phyloP scores from a whole-genome alignment of 2,329 filamentous ascomycete species.

The Aspergillus persii region DNA sequence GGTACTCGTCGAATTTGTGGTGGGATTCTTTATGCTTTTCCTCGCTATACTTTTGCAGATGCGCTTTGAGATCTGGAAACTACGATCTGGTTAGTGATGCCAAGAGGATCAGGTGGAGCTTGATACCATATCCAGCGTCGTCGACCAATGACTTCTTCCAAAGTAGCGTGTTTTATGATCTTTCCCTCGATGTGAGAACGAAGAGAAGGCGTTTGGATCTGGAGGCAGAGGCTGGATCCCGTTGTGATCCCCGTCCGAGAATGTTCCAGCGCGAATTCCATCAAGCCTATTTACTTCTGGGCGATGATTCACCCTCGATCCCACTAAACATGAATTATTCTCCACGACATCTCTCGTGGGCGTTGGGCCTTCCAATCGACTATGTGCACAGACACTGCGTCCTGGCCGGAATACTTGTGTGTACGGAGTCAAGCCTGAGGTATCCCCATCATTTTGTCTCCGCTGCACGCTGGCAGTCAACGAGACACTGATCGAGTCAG shows the following conservation, averaged over 20 bases:
- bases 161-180: conserved; percentile 1
- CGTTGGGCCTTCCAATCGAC: background rate
- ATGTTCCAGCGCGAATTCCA: background rate
- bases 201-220: background rate
- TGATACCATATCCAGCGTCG: background rate
- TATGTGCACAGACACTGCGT: no score
- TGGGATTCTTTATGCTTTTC: background rate
- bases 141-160: conserved; percentile 1
- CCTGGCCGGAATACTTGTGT: background rate
- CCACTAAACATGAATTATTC: background rate
- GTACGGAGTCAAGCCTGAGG: background rate
- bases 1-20: background rate
- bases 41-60: background rate
- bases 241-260: background rate
- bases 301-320: background rate
- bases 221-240: background rate
- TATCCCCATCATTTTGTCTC: background rate
- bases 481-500: background rate
- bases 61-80: conserved; percentile 3
- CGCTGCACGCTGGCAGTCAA: background rate
- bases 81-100: background rate
- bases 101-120: background rate
- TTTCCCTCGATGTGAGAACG: background rate
- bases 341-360: background rate
- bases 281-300: background rate